phyloP scores from a whole-genome alignment of 345 rosid genomes.

The Pelargonium nanum region DNA sequence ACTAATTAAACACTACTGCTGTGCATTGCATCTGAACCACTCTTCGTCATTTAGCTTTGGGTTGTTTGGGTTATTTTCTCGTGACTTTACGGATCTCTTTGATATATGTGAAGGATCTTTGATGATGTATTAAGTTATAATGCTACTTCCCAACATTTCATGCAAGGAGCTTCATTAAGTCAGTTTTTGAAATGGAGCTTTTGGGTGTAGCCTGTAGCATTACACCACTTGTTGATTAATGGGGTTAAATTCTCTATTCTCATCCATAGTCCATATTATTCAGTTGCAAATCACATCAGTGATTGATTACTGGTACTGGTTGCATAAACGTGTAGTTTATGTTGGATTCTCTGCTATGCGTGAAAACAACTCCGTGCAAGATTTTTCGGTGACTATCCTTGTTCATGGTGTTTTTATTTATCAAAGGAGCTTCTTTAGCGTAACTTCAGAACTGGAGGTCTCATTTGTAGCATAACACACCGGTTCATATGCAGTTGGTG shows the following conservation, averaged over 20 bases:
- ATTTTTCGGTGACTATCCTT: constrained; percentile 31
- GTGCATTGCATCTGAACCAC: constrained; percentile 5
- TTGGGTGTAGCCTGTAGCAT: constrained; percentile 22
- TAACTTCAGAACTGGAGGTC: constrained; percentile 50
- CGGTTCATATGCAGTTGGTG: constrained; percentile 41
- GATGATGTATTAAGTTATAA: constrained; percentile 9
- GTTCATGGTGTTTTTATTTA: constrained; percentile 36
- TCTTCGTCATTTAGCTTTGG: constrained; percentile 21
- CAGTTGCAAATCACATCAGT: constrained; percentile 13
- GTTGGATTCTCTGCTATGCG: constrained; percentile 35
- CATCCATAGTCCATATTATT: constrained; percentile 9
- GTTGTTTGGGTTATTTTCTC: constrained; percentile 18
- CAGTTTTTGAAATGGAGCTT: constrained; percentile 25
- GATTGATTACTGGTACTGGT: constrained; percentile 26
- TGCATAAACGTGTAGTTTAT: constrained; percentile 21
- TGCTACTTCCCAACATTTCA: constrained; percentile 19
- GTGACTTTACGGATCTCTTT: constrained; percentile 24
- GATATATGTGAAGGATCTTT: constrained; percentile 21
- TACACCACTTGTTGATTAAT: constrained; percentile 15
- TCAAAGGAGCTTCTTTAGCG: constrained; percentile 42
- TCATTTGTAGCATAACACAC: constrained; percentile 23
- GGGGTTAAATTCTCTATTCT: constrained; percentile 8
- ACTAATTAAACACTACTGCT: constrained; percentile 15
- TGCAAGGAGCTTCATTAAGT: constrained; percentile 27
- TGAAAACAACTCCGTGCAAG: constrained; percentile 31